Percentiles rank a stretch among this genome's conserved stretches.
Evolutionary conservation across 2,329 filamentous ascomycete genomes (phyloP).

Genomic region (Parascedosporium putredinis): DNA sequence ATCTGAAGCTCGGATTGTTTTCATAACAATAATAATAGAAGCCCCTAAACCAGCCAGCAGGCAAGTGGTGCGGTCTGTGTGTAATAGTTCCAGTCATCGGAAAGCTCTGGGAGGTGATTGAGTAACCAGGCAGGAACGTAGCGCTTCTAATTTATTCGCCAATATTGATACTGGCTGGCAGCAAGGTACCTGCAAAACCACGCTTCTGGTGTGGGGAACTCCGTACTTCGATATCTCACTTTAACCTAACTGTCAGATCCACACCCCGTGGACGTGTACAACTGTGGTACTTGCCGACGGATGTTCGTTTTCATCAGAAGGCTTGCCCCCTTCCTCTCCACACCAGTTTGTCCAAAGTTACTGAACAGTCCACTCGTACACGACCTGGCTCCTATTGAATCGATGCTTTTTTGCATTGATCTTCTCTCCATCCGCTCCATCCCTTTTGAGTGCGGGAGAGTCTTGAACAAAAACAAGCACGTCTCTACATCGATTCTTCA

Average conservation of each 20-base stretch:
- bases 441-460: neutral
- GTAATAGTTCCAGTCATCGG: neutral
- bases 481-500: neutral
- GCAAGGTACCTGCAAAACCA: neutral
- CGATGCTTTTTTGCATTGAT: no score
- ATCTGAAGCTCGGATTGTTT: neutral
- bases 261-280: neutral
- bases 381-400: no score
- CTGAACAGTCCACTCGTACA: no score
- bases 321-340: no score
- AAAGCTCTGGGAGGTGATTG: neutral
- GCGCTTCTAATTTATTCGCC: neutral
- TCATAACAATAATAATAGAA: no score
- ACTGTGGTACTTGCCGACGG: neutral
- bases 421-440: slow-evolving; percentile 2
- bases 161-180: neutral
- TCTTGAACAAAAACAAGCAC: slow-evolving; percentile 6
- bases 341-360: no score
- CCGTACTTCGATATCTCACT: neutral
- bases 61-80: neutral
- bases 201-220: neutral
- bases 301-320: no score
- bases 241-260: neutral
- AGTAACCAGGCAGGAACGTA: neutral
- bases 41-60: neutral